Evolutionary conservation across 2,329 filamentous ascomycete species (phyloP), one percentile per base, ranked within the genome.

Genomic region (Sarocladiaceae sp.): DNA sequence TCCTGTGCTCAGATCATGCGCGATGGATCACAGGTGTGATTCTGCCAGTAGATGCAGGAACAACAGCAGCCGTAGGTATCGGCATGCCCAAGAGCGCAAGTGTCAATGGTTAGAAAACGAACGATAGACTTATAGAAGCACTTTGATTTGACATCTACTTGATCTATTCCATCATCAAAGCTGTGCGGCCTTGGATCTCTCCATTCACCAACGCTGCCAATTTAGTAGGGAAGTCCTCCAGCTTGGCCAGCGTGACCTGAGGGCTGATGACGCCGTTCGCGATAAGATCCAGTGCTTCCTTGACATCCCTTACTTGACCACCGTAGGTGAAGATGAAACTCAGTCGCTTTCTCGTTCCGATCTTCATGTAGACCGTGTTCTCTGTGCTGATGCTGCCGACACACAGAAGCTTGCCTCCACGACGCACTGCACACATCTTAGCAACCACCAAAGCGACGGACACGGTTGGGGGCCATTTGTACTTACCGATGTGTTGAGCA

Each of bases 11-110:
- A 8, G 64, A 69, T 3, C 66, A 75, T 25, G 66, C 72, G 3
- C 58, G 72, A 10, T 75, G 71, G 72, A 71, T 75, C 8, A 75
- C 71, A 0, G 71, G 72, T 0, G 64, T 63, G 0, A 61, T 71
- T 10, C 53, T 75, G 11, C 66, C 71, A 1, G 70, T 75, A 0
- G 73, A 74, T 57, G 73, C 71, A 3, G 72, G 71, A 0, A 62
- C 66, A 2, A 75, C 71, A 33, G 25, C 44, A 12, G 44, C 44
- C 3, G 44, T 48, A 20, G 44, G 44, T 5, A 48, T 48, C 15
- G 44, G 44, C 22, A 53, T 64, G 26, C 55, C 60, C 17, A 55
- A 58, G 37, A 52, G 56, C 7, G 60, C 62, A 15, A 64, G 62
- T 8, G 61, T 64, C 2, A 64, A 64, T 37, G 61, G 54, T 13